Conservation (phyloP, 495 filamentous ascomycete genomes). For the Schizothecium vesticola region DNA sequence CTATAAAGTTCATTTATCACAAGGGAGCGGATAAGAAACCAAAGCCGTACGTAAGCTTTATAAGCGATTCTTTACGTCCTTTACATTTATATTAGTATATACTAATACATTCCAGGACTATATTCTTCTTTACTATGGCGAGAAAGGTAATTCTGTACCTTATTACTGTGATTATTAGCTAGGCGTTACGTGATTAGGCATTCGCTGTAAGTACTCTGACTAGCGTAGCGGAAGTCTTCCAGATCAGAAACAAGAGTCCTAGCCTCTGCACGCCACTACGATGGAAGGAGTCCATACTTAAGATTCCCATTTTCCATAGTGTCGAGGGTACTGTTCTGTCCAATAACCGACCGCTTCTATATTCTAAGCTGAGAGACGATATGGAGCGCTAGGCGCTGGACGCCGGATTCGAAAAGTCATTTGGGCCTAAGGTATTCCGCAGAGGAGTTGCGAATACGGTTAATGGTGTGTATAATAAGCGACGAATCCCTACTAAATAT, state of each 20-base stretch:
- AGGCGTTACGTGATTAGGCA: slow-evolving; percentile 9
- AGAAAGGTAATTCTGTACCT: slow-evolving; percentile 17
- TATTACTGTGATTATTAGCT: slow-evolving; percentile 16
- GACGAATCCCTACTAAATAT: no score
- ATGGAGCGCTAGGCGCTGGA: slow-evolving; percentile 14
- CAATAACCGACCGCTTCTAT: slow-evolving; percentile 15
- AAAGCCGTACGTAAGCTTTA: slow-evolving; percentile 27
- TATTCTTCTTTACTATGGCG: slow-evolving; percentile 16
- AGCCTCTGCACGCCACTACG: slow-evolving; percentile 16
- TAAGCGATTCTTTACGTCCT: no score
- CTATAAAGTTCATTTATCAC: slow-evolving; percentile 22
- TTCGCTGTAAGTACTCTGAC: slow-evolving; percentile 14
- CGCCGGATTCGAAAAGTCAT: slow-evolving; percentile 6
- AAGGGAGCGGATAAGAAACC: slow-evolving; percentile 32
- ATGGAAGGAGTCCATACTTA: slow-evolving; percentile 27
- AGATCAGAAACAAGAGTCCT: slow-evolving; percentile 19
- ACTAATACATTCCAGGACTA: slow-evolving; percentile 12
- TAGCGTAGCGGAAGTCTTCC: slow-evolving; percentile 17
- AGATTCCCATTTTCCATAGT: slow-evolving; percentile 24
- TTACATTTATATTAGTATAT: slow-evolving; percentile 2
- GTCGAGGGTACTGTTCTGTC: neutral
- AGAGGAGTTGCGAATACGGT: slow-evolving; percentile 16
- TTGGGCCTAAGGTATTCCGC: slow-evolving; percentile 13
- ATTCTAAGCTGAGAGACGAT: slow-evolving; percentile 17
- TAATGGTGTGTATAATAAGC: no score